Evolutionary conservation across 2,329 filamentous ascomycete genomes (phyloP), one percentile per base, ranked within the genome.

Genomic region (Beauveria bassiana): DNA sequence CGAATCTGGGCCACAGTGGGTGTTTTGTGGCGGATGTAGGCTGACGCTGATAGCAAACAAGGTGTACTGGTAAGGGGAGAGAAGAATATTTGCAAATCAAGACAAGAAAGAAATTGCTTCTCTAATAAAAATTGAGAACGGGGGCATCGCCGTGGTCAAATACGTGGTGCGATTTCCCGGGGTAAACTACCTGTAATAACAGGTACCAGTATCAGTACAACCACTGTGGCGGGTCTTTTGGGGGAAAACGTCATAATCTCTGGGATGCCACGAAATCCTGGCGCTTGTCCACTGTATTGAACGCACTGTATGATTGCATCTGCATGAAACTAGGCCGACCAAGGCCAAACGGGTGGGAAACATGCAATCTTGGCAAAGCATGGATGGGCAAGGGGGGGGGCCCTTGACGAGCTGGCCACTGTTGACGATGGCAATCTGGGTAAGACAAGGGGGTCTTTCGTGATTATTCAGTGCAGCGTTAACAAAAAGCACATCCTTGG

Each of bases 261-360:
- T 34, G 4, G 31, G 31, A 34, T 34, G 31, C 31, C 53, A 43
- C 14, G 42, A 46, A 58, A 47, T 49, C 42, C 42, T 46, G 43
- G 42, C 54, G n/a, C 54, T 38, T 49, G 28, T 12, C 43, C 43
- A 38, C 42, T 34, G 22, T 34, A 46, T 47, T 38, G 14, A 38
- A 38, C 16, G 34, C 54, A 46, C 40, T 45, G 22, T 28, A 43
- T 34, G 42, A 57, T 47, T 58, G 54, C 28, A 49, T 57, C 22
- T 49, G 54, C 54, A 57, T 57, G 54, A 57, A 24, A 47, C 54
- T 58, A 58, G 54, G 28, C 54, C 28, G 54, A 49, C 14, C 43
- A 8, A 55, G 40, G 40, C 53, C 10, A 55, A 31, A 57, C 38
- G 43, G 43, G 42, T 38, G 42, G 53, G 54, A 49, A 40, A 57